Evolutionary conservation across 2,329 filamentous ascomycete genomes (phyloP), one percentile per base, ranked within the genome.

Genomic region (Fusarium pseudocircinatum): DNA sequence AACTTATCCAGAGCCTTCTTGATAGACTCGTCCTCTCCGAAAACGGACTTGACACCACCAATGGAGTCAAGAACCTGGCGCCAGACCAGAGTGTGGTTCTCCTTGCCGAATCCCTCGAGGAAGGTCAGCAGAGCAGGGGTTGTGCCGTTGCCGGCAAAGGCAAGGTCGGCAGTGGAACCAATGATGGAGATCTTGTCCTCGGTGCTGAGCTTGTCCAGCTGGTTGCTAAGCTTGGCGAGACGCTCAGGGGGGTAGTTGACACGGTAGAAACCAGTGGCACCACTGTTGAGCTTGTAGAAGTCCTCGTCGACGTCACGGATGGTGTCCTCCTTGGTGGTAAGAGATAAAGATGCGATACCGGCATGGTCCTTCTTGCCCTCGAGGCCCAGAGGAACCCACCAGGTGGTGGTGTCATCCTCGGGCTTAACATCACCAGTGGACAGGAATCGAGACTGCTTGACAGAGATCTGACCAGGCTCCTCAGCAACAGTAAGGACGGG

Each of bases 271-370:
- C 95, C 96, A 58, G 92, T 95, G 66, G 96, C 93, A 62, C 96
- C 91, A 69, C 92, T 91, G 85, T 99, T 99, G 78, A 99, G 87
- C 85, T 97, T 97, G 85, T 98, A 99, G 82, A 97, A 98, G 43
- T 90, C 88, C 50, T 92, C 88, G 74, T 94, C 90, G 64, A 97
- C 85, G 68, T 92, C 91, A 54, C 88, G 87, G 64, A 98, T 89
- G 18, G 90, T 95, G 62, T 94, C 91, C 76, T 93, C 88, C 84
- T 94, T 98, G 63, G 88, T 85, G 1, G 91, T 93, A 49, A 99
- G 86, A 58, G 94, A 91, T 42, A 92, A 86, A 26, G 89, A 85
- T 65, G 92, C 86, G 60, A 92, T 85, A 13, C 88, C 89, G 39
- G 90, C 84, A 37, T 91, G 85, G 28, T 92, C 87, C 42, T 87